Conservation (phyloP, 2,329 filamentous ascomycete species). For the Capronia americana region DNA sequence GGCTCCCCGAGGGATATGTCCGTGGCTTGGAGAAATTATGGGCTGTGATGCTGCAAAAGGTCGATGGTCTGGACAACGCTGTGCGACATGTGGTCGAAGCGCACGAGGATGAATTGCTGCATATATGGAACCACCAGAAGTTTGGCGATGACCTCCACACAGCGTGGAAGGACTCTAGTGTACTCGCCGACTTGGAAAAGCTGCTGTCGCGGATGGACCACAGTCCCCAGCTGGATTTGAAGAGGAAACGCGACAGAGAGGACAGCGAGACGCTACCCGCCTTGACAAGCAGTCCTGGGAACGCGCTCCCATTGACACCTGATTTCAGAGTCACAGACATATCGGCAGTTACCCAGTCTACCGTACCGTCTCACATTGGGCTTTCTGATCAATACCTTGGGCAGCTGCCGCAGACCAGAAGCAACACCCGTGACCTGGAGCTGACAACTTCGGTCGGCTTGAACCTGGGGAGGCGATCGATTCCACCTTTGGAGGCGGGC, state of each 20-base stretch:
- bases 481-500: neutral
- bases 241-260: slow-evolving; percentile 46
- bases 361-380: neutral
- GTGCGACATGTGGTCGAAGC: slow-evolving; percentile 48
- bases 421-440: neutral
- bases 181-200: slow-evolving; percentile 50
- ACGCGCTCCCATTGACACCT: slow-evolving; percentile 4
- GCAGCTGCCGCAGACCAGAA: neutral
- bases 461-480: too few relatives aligned
- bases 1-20: slow-evolving; percentile 55
- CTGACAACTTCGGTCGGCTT: neutral
- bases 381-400: slow-evolving; percentile 1
- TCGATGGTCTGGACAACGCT: slow-evolving; percentile 52
- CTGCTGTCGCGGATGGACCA: slow-evolving; percentile 48
- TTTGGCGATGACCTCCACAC: slow-evolving; percentile 52
- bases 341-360: neutral
- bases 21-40: slow-evolving; percentile 55
- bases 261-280: slow-evolving; percentile 14
- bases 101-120: slow-evolving; percentile 45
- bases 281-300: slow-evolving; percentile 30
- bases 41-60: slow-evolving; percentile 52
- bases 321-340: slow-evolving; percentile 22
- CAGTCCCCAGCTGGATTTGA: slow-evolving; percentile 38
- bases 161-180: slow-evolving; percentile 52
- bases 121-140: slow-evolving; percentile 49